Percentiles rank a stretch among this genome's conserved stretches.
These are phyloP conservation scores for Carex pumila DNA, from an alignment of 176 grass and related monocot species.

Conservation along the genomic window DNA sequence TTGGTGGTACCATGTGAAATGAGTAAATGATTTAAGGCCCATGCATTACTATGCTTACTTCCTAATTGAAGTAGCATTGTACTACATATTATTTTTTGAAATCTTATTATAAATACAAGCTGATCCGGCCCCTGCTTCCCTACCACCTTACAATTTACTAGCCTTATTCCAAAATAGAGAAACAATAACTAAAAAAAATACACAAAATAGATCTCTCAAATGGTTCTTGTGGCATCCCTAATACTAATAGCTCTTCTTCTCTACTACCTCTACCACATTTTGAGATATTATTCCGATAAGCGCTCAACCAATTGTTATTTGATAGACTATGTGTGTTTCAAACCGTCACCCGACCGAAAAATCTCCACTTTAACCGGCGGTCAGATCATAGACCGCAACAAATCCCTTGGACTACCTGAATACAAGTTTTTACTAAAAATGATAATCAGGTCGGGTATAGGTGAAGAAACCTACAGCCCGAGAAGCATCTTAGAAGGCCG, in stretches of 20 bases:
- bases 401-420: constrained; percentile 10
- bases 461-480: constrained; percentile 25
- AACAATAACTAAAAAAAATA: neutral
- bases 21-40: neutral
- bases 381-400: constrained; percentile 18
- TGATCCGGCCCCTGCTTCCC: neutral
- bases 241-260: constrained; percentile 5
- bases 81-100: neutral
- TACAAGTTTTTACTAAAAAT: constrained; percentile 27
- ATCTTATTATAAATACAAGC: neutral
- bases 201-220: neutral
- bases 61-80: neutral
- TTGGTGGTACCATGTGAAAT: neutral
- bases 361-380: constrained; percentile 9
- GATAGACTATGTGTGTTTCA: constrained; percentile 31
- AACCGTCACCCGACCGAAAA: constrained; percentile 24
- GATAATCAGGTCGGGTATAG: constrained; percentile 21
- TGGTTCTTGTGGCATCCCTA: neutral
- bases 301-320: constrained; percentile 5
- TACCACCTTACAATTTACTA: neutral
- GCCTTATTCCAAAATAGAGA: neutral
- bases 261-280: constrained; percentile 13
- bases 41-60: neutral
- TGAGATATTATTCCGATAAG: neutral
- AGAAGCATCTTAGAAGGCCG: constrained; percentile 29